Conservation (phyloP, 306 rosid species). For the Boehmeria nivea region DNA sequence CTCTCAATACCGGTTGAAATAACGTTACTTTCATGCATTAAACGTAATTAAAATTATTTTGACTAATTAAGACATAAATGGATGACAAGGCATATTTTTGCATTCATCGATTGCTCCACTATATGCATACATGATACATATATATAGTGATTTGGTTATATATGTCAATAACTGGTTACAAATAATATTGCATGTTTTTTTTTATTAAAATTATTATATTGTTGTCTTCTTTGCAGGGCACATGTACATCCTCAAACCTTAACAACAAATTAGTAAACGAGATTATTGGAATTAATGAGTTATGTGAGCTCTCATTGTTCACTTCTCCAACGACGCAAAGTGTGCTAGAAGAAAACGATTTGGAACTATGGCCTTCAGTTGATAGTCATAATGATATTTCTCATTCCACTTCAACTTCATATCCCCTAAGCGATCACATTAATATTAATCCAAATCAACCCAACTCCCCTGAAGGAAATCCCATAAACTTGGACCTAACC, state of each 20-base stretch:
- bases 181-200: too few species aligned
- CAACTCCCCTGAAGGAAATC: background rate
- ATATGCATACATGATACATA: too few species aligned
- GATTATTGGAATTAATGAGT: constrained; percentile 11
- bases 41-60: too few species aligned
- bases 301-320: constrained; percentile 36
- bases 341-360: constrained; percentile 14
- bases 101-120: too few species aligned
- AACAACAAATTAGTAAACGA: constrained; percentile 10
- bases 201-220: too few species aligned
- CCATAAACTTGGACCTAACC: constrained; percentile 56
- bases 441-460: constrained; percentile 16
- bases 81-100: too few species aligned
- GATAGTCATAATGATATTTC: constrained; percentile 5
- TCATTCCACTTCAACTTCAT: constrained; percentile 22
- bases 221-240: constrained; percentile 10
- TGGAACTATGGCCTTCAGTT: constrained; percentile 11
- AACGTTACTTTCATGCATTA: too few species aligned
- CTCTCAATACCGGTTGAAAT: too few species aligned
- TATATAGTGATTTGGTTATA: too few species aligned
- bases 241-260: background rate
- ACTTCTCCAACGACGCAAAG: constrained; percentile 16
- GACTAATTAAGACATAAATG: too few species aligned
- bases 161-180: too few species aligned
- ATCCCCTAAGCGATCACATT: constrained; percentile 2